Evolutionary conservation across 306 rosid genomes (phyloP).

Genomic region (Elaeagnus macrophylla): DNA sequence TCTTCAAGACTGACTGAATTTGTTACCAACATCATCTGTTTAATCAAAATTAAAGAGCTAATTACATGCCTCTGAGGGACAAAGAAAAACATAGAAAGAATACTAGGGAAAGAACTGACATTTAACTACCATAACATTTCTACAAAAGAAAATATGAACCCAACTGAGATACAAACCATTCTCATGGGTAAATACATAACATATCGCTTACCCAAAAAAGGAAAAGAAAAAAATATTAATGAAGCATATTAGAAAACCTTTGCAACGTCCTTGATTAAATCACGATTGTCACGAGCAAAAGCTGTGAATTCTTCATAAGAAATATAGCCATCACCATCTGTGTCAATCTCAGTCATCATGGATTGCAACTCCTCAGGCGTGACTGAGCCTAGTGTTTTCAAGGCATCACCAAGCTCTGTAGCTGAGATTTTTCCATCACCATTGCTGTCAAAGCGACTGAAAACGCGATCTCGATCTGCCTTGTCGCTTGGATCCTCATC

Average conservation of each 20-base stretch:
- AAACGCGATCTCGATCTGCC: slow-evolving; percentile 50
- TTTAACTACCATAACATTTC: no score
- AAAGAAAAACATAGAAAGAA: no score
- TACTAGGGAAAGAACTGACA: no score
- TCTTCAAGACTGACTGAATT: no score
- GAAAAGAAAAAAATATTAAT: background rate
- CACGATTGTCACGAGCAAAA: slow-evolving; percentile 56
- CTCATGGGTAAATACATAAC: background rate
- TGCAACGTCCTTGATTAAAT: slow-evolving; percentile 56
- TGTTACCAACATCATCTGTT: no score
- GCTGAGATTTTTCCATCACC: slow-evolving; percentile 69
- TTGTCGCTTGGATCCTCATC: slow-evolving; percentile 30
- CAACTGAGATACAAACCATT: background rate
- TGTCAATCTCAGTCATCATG: slow-evolving; percentile 76
- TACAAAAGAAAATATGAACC: background rate
- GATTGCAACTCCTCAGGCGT: slow-evolving; percentile 39
- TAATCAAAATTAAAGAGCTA: no score
- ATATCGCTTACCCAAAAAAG: background rate
- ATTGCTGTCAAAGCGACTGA: slow-evolving; percentile 54
- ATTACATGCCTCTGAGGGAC: no score
- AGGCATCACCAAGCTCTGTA: slow-evolving; percentile 56
- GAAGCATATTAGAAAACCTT: slow-evolving; percentile 40
- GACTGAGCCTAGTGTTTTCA: slow-evolving; percentile 50
- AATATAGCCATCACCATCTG: slow-evolving; percentile 59
- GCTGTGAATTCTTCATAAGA: slow-evolving; percentile 45